These are phyloP conservation scores for Chloromonas sp. DNA, from an alignment of 163 green algal species.

Conservation along the genomic window DNA sequence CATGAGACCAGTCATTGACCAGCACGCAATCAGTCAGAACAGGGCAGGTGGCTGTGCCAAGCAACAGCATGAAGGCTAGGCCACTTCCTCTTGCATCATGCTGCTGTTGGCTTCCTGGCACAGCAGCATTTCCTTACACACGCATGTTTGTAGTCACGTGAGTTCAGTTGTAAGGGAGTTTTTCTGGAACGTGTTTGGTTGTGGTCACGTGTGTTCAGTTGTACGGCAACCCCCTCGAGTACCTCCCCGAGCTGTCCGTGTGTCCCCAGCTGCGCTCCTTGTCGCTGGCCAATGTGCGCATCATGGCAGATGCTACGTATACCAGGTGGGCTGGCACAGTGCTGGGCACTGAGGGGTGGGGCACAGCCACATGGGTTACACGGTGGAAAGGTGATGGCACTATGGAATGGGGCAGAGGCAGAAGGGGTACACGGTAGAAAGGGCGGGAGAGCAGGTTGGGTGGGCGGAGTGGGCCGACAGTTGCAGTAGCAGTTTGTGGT, in stretches of 20 bases:
- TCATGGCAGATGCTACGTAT: constrained; percentile 36
- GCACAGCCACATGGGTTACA: no score
- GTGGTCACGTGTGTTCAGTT: constrained; percentile 41
- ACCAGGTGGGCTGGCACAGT: constrained; percentile 16
- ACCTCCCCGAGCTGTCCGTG: constrained; percentile 82
- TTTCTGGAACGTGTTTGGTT: constrained; percentile 6
- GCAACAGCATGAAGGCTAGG: no score
- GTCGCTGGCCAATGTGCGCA: constrained; percentile 72
- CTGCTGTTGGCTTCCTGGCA: not conserved
- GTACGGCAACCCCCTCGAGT: constrained; percentile 88
- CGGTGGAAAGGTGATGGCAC: no score
- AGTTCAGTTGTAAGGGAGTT: not conserved
- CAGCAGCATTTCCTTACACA: no score
- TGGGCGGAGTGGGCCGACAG: no score
- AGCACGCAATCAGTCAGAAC: not conserved
- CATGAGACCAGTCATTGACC: not conserved
- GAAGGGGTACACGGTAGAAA: no score
- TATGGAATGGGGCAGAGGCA: no score
- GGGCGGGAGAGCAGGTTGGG: no score
- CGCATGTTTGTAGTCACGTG: constrained; percentile 1
- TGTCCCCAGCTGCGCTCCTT: constrained; percentile 67
- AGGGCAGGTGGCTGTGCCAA: no score
- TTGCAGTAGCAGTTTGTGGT: no score
- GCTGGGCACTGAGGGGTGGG: not conserved
- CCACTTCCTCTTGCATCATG: not conserved